Evolutionary conservation across 1,284 basidiomycete species (phyloP).

Genomic region (Marasmius tenuissimus): DNA sequence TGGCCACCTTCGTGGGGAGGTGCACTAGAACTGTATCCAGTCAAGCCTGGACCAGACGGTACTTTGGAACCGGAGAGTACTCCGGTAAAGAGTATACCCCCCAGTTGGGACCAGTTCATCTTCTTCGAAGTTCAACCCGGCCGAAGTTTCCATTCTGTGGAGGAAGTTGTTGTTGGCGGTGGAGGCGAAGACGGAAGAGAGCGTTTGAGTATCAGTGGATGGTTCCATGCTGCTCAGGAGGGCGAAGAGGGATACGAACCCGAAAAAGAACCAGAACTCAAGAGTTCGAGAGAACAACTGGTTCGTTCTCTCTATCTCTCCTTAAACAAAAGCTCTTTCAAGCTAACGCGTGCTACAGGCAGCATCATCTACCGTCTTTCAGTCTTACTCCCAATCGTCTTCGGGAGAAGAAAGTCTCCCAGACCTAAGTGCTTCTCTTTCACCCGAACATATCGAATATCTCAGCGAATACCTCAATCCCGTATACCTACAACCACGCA

Average conservation of each 20-base stretch:
- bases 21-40: constrained; percentile 93
- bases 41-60: constrained; percentile 45
- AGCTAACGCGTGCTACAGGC: constrained; percentile 35
- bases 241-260: constrained; percentile 85
- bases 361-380: constrained; percentile 62
- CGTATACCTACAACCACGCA: constrained; percentile 83
- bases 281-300: constrained; percentile 80
- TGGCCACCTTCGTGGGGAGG: constrained; percentile 89
- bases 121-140: constrained; percentile 94
- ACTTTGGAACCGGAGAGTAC: constrained; percentile 61
- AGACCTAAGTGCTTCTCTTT: constrained; percentile 52
- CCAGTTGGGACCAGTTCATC: constrained; percentile 96
- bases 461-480: constrained; percentile 87
- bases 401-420: constrained; percentile 39
- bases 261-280: constrained; percentile 38
- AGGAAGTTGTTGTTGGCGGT: constrained; percentile 88
- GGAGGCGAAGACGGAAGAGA: constrained; percentile 66
- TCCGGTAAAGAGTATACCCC: constrained; percentile 67
- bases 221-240: constrained; percentile 93
- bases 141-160: constrained; percentile 94
- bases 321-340: neutral
- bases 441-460: constrained; percentile 64
- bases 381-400: constrained; percentile 45
- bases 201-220: constrained; percentile 90
- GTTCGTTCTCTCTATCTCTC: constrained; percentile 43